Base-by-base conservation (phyloP, 192 early-diverging fungal genomes). In the Gonapodya sp. region DNA sequence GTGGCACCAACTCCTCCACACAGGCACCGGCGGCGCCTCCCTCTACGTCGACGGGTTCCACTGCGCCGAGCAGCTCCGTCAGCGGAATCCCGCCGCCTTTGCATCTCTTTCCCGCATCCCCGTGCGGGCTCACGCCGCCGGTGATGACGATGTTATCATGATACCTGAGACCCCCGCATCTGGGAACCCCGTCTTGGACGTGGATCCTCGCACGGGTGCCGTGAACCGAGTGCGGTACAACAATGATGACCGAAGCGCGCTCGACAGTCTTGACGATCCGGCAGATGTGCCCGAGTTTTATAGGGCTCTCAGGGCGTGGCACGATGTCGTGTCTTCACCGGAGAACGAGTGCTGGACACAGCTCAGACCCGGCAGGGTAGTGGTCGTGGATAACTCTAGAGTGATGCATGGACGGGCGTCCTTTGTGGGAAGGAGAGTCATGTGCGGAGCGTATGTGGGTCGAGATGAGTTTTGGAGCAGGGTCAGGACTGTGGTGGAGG, bases 371-470 rank as follows among this genome's bases (percentile, higher is more conserved):
- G 94, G 95, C 8, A 83, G 88, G 1, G 93, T 88, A 0, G 87
- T 93, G n/a, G 90, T 93, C 35, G 89, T 96, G 81, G 92, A 96
- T 81, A 96, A 96, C 83, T 94, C 93, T 93, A 85, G 95, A 37
- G 89, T 91, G 35, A 81, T 96, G 79, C 95, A 96, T 83, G 95
- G 94, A 16, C 85, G 95, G 16, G 86, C 88, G 0, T 85, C 86
- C 0, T 96, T 94, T 82, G 92, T 87, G 0, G 95, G 94, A 1
- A 85, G 93, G 80, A 84, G 95, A 33, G 82, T 91, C 2, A 82
- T 96, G 83, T 86, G 86, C 35, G 94, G 95, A 18, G 86, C 86
- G 0, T 96, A 96, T 77, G 86, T 92, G 36, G 89, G 89, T 77
- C 89, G 89, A 87, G 95, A 96, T 86, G 94, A 96, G 80, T 95